Conservation (phyloP, 1,139 yeast genomes). For the Pichia sp. region DNA sequence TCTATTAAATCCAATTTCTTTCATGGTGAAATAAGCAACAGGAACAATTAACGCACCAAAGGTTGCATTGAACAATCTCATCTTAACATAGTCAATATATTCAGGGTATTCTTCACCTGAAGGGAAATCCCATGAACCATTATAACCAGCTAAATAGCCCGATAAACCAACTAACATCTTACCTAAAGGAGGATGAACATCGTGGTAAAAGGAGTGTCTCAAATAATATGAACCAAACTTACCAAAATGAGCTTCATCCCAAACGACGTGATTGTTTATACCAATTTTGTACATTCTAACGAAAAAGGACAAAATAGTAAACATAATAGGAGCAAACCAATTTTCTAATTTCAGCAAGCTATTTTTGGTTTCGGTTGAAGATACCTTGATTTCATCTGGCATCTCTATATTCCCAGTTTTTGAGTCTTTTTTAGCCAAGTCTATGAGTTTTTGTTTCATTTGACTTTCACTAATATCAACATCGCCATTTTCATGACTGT, state of each 20-base stretch:
- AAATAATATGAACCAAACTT: conserved; percentile 90
- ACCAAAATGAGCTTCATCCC: conserved; percentile 79
- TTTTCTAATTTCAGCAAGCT: conserved; percentile 20
- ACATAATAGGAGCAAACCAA: conserved; percentile 32
- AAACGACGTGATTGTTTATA: conserved; percentile 42
- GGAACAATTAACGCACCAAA: conserved; percentile 91
- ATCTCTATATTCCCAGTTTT: conserved; percentile 31
- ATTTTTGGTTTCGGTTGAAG: conserved; percentile 9
- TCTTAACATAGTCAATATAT: conserved; percentile 74
- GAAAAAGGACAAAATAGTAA: conserved; percentile 40
- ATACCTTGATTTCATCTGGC: conserved; percentile 22
- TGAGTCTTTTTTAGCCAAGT: conserved; percentile 41
- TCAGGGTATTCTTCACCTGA: conserved; percentile 85
- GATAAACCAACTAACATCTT: conserved; percentile 95
- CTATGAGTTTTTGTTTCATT: conserved; percentile 22
- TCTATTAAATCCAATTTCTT: conserved; percentile 72
- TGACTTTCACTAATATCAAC: conserved; percentile 19
- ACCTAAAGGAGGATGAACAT: conserved; percentile 98
- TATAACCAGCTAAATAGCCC: conserved; percentile 90
- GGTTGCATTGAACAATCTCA: conserved; percentile 90
- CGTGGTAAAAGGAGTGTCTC: conserved; percentile 91
- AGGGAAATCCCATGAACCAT: conserved; percentile 92
- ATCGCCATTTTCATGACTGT: too few relatives aligned
- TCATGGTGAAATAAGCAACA: conserved; percentile 84
- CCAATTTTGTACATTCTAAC: conserved; percentile 49